These are phyloP conservation scores for Solanum corneliomulleri DNA, from an alignment of 257 asterid genomes.

Conservation along the genomic window DNA sequence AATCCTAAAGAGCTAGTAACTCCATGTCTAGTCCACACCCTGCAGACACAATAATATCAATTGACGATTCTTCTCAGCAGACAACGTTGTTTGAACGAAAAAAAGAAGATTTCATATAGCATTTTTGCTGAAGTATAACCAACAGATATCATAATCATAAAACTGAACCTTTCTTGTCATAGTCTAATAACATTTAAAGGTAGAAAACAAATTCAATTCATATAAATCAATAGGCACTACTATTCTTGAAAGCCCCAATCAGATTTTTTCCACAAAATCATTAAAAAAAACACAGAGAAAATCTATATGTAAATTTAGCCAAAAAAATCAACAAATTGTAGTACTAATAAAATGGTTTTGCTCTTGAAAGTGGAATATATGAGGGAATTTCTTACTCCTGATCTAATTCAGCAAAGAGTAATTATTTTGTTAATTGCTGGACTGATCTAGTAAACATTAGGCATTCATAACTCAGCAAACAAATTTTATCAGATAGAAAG, in stretches of 20 bases:
- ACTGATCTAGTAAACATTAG: neutral
- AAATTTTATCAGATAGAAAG: neutral
- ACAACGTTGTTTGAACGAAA: neutral
- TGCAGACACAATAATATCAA: neutral
- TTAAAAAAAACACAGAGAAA: neutral
- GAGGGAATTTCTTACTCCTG: neutral
- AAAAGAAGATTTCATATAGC: neutral
- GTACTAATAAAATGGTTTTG: neutral
- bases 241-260: neutral
- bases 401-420: neutral
- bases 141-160: neutral
- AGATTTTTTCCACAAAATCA: neutral
- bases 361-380: neutral
- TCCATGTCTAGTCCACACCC: neutral
- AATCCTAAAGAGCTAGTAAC: slow-evolving; percentile 6
- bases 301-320: neutral
- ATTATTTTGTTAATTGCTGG: neutral
- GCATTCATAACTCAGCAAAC: neutral
- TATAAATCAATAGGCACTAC: neutral
- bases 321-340: neutral
- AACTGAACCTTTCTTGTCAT: neutral
- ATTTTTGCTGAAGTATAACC: neutral
- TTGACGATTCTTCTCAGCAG: neutral
- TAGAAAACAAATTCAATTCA: neutral
- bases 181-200: neutral